These are phyloP conservation scores for Blastobotrys aristatus DNA, from an alignment of 1,139 yeast species.

Conservation along the genomic window DNA sequence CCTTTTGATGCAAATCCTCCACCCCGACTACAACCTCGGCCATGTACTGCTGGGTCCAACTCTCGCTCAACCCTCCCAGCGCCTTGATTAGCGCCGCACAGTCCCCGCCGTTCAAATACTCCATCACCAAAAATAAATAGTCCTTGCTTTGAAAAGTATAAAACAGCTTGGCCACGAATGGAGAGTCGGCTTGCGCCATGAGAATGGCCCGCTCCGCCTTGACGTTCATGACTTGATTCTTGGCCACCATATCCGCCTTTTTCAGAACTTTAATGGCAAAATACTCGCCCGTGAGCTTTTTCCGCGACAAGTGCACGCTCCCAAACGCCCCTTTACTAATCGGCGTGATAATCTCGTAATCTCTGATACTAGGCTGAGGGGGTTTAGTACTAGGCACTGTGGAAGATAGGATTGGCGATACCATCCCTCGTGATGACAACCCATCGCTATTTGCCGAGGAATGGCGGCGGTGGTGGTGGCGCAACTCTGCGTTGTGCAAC, in stretches of 20 bases:
- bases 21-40: constrained; percentile 92
- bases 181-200: constrained; percentile 95
- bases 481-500: constrained; percentile 28
- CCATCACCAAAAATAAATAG: constrained; percentile 90
- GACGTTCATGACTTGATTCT: constrained; percentile 92
- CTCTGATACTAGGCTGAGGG: constrained; percentile 65
- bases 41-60: constrained; percentile 79
- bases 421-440: constrained; percentile 25
- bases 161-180: constrained; percentile 86
- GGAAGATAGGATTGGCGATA: constrained; percentile 76
- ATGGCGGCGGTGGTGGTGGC: constrained; percentile 26
- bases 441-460: constrained; percentile 27
- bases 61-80: constrained; percentile 73
- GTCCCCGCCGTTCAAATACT: constrained; percentile 94
- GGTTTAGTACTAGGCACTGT: constrained; percentile 42
- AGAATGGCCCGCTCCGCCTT: constrained; percentile 92
- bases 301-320: constrained; percentile 79
- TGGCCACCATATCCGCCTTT: constrained; percentile 94
- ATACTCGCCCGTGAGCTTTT: constrained; percentile 85
- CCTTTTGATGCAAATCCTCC: constrained; percentile 78
- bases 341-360: constrained; percentile 87
- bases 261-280: constrained; percentile 93
- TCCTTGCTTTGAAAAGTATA: constrained; percentile 87
- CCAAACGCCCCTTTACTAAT: constrained; percentile 98
- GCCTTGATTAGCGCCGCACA: constrained; percentile 80